Base-by-base conservation (phyloP, 2,329 filamentous ascomycete genomes). In the Xylaria multiplex region DNA sequence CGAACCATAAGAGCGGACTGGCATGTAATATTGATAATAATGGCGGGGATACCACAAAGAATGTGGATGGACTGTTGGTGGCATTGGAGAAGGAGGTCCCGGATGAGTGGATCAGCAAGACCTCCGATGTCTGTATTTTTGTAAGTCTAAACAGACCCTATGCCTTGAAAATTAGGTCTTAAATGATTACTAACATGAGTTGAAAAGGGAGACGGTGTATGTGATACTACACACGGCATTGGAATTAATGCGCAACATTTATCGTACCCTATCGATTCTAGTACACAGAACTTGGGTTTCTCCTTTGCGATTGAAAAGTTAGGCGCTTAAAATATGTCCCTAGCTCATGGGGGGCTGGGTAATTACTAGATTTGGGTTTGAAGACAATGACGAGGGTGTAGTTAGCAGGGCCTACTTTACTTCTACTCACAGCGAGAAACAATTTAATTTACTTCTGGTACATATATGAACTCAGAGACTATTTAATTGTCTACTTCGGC, bases 161-260 rank as follows among this genome's bases (percentile, higher is more conserved):
- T 7, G 22, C 46, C 11, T 11, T 27, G 14, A 27, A 27, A 22
- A 22, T 27, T 22, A 0, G 16, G n/a, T 19, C 30, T 45, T 6
- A 6, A 22, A 40, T 57, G 13, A 40, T 32, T 2, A 35, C 45
- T 62, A 11, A 62, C 11, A 7, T 48, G 3, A 16, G n/a, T 24
- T 32, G n/a, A 22, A 30, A 68, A 68, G 65, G 65, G 62, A 0
- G 61, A 65, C 22, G 62, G 65, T 24, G 58, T 65, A 13, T 68
- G 62, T 14, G 54, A 65, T 16, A 62, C 65, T 2, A 57, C 65
- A 3, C 46, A 62, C 27, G 54, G 58, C 19, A 1, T 6, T 22
- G 54, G 58, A 3, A 59, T 65, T 22, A 56, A 42, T 14, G 37
- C 42, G 11, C 49, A 62, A 19, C 62, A 68, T 50, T 49, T 62